Base-by-base conservation (phyloP, 2,329 filamentous ascomycete species). In the Sclerotiophoma versabilis region DNA sequence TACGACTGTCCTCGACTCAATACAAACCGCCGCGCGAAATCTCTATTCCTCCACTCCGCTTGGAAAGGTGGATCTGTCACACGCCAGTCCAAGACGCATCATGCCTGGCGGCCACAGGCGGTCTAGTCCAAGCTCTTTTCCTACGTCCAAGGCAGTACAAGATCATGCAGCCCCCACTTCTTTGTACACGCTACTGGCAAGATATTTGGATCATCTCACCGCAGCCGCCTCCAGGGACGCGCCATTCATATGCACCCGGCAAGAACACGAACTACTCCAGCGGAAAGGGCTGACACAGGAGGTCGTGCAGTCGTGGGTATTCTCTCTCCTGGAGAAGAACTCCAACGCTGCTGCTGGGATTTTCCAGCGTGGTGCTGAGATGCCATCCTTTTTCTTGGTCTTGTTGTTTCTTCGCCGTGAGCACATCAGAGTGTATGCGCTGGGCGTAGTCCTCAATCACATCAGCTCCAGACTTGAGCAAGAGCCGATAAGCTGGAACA, bases 381-480 rank as follows among this genome's bases (percentile, higher is more conserved):
- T 20, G 4, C 66, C 69, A 10, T 69, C 72, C n/a, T 43, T 71
- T 2, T 75, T 73, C 51, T 26, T 75, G 10, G 53, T 74, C 8
- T 53, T 67, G 9, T 47, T 74, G 11, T 73, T 67, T 34, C 59
- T 75, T 34, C 70, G 66, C 8, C 69, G 72, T n/a, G 61, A 61
- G 23, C 59, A 60, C 26, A 64, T 74, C 8, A 61, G 44, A 27
- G 43, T 47, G 4, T 48, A 39, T 17, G 66, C 67, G 14, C 42
- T 75, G 4, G 58, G 57, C 19, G 51, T 61, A 12, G 30, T 73
- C 11, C 59, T 73, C 53, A 61, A 56, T 37, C 66, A 73, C 37
- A 20, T 73, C 27, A 49, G 57, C 7, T n/a, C 38, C n/a, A 55
- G 65, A 49, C 26, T 63, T 19, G 48, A 54, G 11, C 23, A 26